Evolutionary conservation across 2,329 filamentous ascomycete genomes (phyloP), one percentile per base, ranked within the genome.

Genomic region (Neopestalotiopsis sp.): DNA sequence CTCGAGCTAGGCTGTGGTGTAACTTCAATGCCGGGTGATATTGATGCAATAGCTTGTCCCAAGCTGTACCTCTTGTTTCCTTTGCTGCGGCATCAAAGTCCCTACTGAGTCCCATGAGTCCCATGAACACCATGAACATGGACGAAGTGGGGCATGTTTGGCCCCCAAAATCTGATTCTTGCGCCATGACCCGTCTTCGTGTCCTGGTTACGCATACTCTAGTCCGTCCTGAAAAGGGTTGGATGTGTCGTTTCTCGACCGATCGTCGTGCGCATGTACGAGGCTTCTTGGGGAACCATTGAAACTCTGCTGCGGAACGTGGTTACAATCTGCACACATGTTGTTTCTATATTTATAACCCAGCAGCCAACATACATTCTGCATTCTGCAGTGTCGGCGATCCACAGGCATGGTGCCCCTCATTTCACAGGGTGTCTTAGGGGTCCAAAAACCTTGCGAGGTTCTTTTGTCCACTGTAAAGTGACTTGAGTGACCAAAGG

Each of bases 381-480:
- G 24, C 17, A 20, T 53, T 53, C 45, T 53, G 45, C 45, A 53
- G 45, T 53, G 45, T n/a, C 45, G 9, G 45, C 20, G 61, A 64
- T 64, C 61, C 38, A 40, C 61, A 45, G 6, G 9, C 5, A 24
- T 34, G 34, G 12, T 49, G 61, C 61, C 61, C 61, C 61, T 64
- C 61, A 64, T 20, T 53, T 53, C 45, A 20, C 17, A 10, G 45
- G 45, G 45, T 53, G 45, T 53, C 45, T 53, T 53, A 53, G 57
- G 57, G 57, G 57, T 59, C 57, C 57, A 59, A 34, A 59, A n/a
- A 17, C 12, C 20, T 59, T 34, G 30, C 49, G 17, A 56, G 49
- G 45, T n/a, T 53, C 45, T 53, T 53, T 53, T 53, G 45, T 53
- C 45, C 45, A 53, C 45, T 53, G 45, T 53, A 53, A 53, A 53